Base-by-base conservation (phyloP, 345 rosid species). In the Camelina neglecta region DNA sequence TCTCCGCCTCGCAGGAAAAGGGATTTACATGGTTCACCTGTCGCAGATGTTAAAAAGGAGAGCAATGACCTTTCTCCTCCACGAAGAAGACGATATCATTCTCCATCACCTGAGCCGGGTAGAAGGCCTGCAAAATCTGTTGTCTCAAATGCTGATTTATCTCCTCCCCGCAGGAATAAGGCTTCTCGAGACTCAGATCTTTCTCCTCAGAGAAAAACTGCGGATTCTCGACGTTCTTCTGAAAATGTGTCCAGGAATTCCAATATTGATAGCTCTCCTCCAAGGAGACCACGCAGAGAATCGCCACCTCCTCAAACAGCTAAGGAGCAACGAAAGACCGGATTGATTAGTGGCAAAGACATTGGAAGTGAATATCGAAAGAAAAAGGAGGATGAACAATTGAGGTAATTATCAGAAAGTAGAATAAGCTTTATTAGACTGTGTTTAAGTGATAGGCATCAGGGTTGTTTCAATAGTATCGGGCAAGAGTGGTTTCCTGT, bases 261-360 rank as follows among this genome's bases (percentile, higher is more conserved):
- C 48, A 82, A 51, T 65, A 50, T 64, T 36, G 91, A 86, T 66
- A 80, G 82, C 65, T 88, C 96, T 60, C 90, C 87, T 8, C 86
- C 87, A 11, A 83, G 96, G 80, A 89, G 83, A 83, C 73, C 60
- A 33, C 74, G 74, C 75, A 83, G 77, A 67, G 84, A 80, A 59
- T 72, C 79, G 24, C 60, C 82, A 62, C 80, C 60, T 73, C 61
- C 82, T 45, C 78, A 69, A 62, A 59, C 83, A 60, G 72, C 67
- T 3, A 86, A 74, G 75, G 91, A 80, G 63, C 71, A 16, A 59
- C 81, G 69, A 48, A 86, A 83, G 77, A 85, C 90, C 33, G 98
- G 98, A 67, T 76, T 94, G 66, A 83, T 90, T 73, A 81, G 85
- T 75, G 95, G 95, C 60, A 80, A 71, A 61, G 98, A 88, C 36